These are phyloP conservation scores for Cyamopsis tetragonoloba DNA, from an alignment of 306 rosid genomes.

Conservation along the genomic window DNA sequence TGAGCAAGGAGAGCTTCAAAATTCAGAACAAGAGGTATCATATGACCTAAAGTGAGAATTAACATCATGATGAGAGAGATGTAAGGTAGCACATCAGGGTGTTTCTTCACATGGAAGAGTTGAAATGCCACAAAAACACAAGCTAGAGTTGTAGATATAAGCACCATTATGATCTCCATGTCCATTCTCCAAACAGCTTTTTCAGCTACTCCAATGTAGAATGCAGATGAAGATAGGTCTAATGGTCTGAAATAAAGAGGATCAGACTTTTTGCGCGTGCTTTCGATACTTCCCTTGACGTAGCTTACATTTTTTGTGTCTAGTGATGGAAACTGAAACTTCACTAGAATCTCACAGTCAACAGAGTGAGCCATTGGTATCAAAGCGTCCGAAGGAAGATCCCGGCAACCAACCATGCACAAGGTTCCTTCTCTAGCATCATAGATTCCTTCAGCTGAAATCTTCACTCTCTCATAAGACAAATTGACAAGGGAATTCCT, in stretches of 20 bases:
- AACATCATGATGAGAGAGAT: slow-evolving; percentile 51
- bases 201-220: not conserved
- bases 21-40: slow-evolving; percentile 56
- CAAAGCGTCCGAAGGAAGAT: not conserved
- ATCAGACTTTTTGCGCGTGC: slow-evolving; percentile 40
- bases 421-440: slow-evolving; percentile 50
- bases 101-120: slow-evolving; percentile 49
- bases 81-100: slow-evolving; percentile 49
- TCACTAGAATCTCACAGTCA: slow-evolving; percentile 55
- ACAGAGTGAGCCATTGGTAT: not conserved
- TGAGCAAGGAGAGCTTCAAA: slow-evolving; percentile 49
- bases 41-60: slow-evolving; percentile 41
- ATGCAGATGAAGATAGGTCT: slow-evolving; percentile 29
- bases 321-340: slow-evolving; percentile 45
- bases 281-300: slow-evolving; percentile 47
- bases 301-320: not conserved
- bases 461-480: not conserved
- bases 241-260: slow-evolving; percentile 45
- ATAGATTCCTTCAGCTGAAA: slow-evolving; percentile 61
- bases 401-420: slow-evolving; percentile 71
- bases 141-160: slow-evolving; percentile 53
- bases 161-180: slow-evolving; percentile 48
- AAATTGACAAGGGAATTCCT: not conserved
- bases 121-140: slow-evolving; percentile 50
- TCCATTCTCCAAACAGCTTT: slow-evolving; percentile 48